phyloP scores from a whole-genome alignment of 345 rosid genomes.

The Gossypium arboreum region DNA sequence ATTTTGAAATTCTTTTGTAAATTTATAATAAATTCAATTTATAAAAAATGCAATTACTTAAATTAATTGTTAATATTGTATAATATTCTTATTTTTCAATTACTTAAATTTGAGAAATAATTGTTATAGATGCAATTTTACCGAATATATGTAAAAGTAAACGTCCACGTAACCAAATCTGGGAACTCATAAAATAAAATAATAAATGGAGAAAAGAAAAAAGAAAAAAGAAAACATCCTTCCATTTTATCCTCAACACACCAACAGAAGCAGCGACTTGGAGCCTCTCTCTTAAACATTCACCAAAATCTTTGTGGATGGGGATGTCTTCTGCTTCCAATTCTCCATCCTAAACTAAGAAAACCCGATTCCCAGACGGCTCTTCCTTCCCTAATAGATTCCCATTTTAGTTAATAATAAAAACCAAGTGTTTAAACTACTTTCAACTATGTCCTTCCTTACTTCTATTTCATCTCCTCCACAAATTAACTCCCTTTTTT shows the following conservation, averaged over 20 bases:
- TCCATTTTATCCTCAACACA: slow-evolving; percentile 9
- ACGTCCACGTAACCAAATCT: not conserved
- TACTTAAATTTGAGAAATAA: no score
- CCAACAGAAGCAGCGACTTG: not conserved
- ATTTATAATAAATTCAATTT: no score
- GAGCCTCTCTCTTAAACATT: not conserved
- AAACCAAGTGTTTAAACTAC: not conserved
- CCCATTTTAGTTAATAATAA: not conserved
- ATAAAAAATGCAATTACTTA: no score
- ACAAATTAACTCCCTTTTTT: slow-evolving; percentile 23
- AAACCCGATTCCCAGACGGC: not conserved
- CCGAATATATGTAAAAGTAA: not conserved
- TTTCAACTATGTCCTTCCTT: slow-evolving; percentile 29
- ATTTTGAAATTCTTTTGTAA: no score
- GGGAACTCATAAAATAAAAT: not conserved
- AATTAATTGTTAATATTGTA: no score
- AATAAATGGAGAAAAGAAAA: not conserved
- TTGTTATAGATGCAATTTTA: no score
- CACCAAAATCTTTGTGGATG: slow-evolving; percentile 23
- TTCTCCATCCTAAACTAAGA: slow-evolving; percentile 21
- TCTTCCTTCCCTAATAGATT: not conserved
- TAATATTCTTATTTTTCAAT: no score
- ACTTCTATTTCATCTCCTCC: slow-evolving; percentile 32
- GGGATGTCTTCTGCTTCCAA: slow-evolving; percentile 25
- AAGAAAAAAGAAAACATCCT: no score